Evolutionary conservation across 306 rosid species (phyloP).

Genomic region (Cucumis cinereus): DNA sequence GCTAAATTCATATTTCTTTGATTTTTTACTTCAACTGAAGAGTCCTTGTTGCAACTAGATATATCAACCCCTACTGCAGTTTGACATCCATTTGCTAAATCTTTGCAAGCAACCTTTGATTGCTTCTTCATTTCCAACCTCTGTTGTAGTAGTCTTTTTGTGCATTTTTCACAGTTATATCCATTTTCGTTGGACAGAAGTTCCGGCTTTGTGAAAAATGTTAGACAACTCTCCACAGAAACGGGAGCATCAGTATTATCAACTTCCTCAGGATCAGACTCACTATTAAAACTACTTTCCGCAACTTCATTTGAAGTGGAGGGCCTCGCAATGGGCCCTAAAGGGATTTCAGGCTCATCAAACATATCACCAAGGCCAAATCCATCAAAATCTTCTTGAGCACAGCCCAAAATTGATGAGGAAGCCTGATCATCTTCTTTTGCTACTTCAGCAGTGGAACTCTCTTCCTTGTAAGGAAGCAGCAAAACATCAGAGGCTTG

Average conservation of each 20-base stretch:
- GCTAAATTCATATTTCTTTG: conserved; percentile 25
- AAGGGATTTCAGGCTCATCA: conserved; percentile 62
- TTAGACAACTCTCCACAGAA: conserved; percentile 82
- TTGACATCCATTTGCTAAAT: conserved; percentile 24
- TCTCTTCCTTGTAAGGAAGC: conserved; percentile 70
- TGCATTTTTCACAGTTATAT: conserved; percentile 90
- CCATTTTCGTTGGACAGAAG: conserved; percentile 82
- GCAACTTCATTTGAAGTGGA: conserved; percentile 28
- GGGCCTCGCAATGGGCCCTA: conserved; percentile 64
- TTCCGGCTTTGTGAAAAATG: conserved; percentile 80
- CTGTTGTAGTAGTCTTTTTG: conserved; percentile 35
- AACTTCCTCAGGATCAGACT: conserved; percentile 96
- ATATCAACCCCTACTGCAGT: conserved; percentile 22
- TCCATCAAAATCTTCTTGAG: conserved; percentile 66
- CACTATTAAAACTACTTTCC: conserved; percentile 44
- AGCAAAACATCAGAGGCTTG: conserved; percentile 58
- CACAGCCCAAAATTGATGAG: conserved; percentile 37
- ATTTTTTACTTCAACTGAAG: conserved; percentile 18
- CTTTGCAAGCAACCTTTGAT: conserved; percentile 17
- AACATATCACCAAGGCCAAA: conserved; percentile 76
- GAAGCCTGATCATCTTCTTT: conserved; percentile 45
- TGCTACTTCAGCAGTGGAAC: conserved; percentile 25
- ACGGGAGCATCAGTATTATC: conserved; percentile 80
- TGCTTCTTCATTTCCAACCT: conserved; percentile 29
- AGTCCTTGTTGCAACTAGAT: conserved; percentile 12